Percentiles rank a stretch among this genome's conserved stretches.
phyloP scores from a whole-genome alignment of 1,284 basidiomycete genomes.

The Coniferiporia sulphurascens region DNA sequence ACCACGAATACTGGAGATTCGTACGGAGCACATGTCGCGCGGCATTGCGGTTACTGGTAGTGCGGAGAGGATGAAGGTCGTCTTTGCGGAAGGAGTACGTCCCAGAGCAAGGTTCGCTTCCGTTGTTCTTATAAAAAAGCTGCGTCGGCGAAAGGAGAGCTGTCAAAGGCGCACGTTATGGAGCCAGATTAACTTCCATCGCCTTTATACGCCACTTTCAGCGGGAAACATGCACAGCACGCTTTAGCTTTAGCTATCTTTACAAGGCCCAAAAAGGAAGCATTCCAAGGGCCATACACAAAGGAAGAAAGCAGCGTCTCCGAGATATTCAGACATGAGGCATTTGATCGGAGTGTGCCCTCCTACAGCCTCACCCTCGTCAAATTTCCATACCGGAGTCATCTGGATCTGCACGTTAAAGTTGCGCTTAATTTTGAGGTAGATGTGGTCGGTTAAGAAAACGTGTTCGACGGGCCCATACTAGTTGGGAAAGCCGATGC shows the following conservation, averaged over 20 bases:
- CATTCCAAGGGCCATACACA: neutral
- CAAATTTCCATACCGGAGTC: neutral
- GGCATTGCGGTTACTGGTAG: neutral
- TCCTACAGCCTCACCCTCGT: neutral
- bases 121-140: neutral
- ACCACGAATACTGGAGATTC: neutral
- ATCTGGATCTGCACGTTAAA: neutral
- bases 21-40: slow-evolving; percentile 1
- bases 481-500: neutral
- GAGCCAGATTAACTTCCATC: neutral
- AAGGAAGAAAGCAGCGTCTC: neutral
- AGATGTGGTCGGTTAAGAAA: neutral
- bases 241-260: neutral
- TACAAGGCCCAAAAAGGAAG: slow-evolving; percentile 3
- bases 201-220: slow-evolving; percentile 4
- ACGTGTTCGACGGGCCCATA: neutral
- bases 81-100: neutral
- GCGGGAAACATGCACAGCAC: neutral
- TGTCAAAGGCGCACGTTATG: neutral
- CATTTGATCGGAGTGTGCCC: neutral
- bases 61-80: neutral
- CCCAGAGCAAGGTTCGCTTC: neutral
- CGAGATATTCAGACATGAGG: slow-evolving; percentile 2
- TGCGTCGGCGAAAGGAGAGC: neutral
- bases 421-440: neutral